These are phyloP conservation scores for Microglena sp. DNA, from an alignment of 139 green algal species.

Conservation along the genomic window DNA sequence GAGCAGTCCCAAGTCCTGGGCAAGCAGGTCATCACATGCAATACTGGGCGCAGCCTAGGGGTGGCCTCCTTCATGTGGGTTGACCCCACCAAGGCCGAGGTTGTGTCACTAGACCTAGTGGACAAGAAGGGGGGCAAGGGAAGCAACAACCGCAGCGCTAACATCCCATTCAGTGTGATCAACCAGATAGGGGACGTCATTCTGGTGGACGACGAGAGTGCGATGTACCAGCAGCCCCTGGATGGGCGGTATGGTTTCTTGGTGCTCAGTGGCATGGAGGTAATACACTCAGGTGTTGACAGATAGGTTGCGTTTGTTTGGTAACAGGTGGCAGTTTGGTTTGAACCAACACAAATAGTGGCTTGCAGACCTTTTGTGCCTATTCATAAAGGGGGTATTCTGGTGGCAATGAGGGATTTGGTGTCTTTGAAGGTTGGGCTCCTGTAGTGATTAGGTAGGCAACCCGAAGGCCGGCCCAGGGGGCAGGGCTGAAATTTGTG, in stretches of 20 bases:
- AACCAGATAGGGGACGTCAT: conserved; percentile 67
- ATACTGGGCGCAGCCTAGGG: conserved; percentile 45
- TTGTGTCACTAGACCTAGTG: conserved; percentile 58
- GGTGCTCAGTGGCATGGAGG: conserved; percentile 46
- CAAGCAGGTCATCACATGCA: conserved; percentile 55
- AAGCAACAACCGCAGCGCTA: conserved; percentile 15
- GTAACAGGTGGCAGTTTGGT: too few species aligned
- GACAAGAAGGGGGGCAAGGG: conserved; percentile 25
- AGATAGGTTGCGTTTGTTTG: too few species aligned
- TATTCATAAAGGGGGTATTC: too few species aligned
- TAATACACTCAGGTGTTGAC: too few species aligned
- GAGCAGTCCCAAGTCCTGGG: conserved; percentile 24
- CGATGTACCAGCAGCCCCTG: conserved; percentile 31
- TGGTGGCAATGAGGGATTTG: too few species aligned
- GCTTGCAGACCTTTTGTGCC: too few species aligned
- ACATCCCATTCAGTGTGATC: conserved; percentile 45
- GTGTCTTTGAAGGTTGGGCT: too few species aligned
- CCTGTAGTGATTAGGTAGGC: too few species aligned
- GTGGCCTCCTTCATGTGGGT: conserved; percentile 52
- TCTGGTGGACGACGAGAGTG: conserved; percentile 60
- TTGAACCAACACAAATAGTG: too few species aligned
- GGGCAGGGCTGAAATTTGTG: too few species aligned
- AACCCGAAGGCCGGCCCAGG: too few species aligned
- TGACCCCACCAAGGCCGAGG: conserved; percentile 32
- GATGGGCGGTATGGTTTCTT: conserved; percentile 40